phyloP scores from a whole-genome alignment of 2,329 filamentous ascomycete species.

The Neopestalotiopsis rosae region DNA sequence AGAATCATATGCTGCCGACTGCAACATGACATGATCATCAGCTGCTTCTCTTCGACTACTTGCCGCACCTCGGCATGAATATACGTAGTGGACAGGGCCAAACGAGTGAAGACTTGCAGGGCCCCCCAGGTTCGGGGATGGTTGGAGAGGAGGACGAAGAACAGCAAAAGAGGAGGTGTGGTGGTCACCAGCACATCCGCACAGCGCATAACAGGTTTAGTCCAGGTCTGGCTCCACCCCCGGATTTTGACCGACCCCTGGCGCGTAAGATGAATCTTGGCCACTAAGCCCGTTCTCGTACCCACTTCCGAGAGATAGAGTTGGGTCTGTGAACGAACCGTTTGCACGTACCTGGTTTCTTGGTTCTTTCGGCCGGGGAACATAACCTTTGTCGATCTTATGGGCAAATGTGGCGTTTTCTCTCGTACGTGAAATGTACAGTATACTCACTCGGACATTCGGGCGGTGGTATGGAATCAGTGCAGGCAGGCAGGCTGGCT shows the following conservation, averaged over 20 bases:
- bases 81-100: not conserved
- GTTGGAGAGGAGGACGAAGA: not conserved
- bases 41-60: not conserved
- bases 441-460: not conserved
- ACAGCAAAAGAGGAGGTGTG: not conserved
- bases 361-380: not conserved
- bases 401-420: not conserved
- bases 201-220: not conserved
- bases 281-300: constrained; percentile 1
- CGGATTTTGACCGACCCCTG: constrained; percentile 7
- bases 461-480: not conserved
- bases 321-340: not conserved
- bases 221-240: constrained; percentile 5
- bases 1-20: constrained; percentile 11
- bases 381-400: not conserved
- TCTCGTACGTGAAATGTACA: not conserved
- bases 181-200: not conserved
- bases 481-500: not conserved
- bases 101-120: not conserved
- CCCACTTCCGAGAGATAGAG: not conserved
- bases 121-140: not conserved
- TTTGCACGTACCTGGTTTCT: not conserved
- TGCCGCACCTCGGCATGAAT: constrained; percentile 12
- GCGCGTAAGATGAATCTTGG: constrained; percentile 3
- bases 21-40: constrained; percentile 9